Evolutionary conservation across 2,329 filamentous ascomycete species (phyloP), one percentile per base, ranked within the genome.

Genomic region (Aspergillus amoenus): DNA sequence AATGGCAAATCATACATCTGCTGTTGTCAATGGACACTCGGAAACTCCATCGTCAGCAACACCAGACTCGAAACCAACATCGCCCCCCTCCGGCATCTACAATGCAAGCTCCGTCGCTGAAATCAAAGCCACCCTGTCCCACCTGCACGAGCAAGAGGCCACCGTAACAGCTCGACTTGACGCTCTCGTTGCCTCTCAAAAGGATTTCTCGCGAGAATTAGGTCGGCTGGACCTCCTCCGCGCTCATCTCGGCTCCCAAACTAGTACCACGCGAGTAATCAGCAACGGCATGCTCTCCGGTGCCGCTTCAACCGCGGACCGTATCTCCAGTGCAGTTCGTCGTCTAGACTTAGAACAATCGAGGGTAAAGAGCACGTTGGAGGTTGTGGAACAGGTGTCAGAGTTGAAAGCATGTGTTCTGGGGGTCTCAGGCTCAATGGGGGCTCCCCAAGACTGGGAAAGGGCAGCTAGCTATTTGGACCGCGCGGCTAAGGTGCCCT

Each of bases 401-500:
- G 94, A 99, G 80, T 87, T 99, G 63, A 97, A 97, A 77, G 90
- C 94, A 8, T 99, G 94, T 72, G 91, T 97, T 37, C 86, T 97
- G 59, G 94, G 94, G 43, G 93, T 97, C 11, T 88, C 93, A 24
- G 94, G 93, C 17, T 95, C 90, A 58, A 99, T 99, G 94, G 94
- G 93, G 34, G 93, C 93, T 4, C 91, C 94, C 42, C 94, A 99
- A 75, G 94, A 99, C 78, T 99, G 94, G 94, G 94, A 99, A 75
- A 94, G 91, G 3, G 94, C 94, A 3, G 94, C 94, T 2, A 89
- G 84, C 46, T 97, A 97, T 73, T 83, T 99, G 57, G 86, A 89
- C 61, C 85, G 93, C 44, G 93, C 94, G 6, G 87, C 87, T 59
- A 87, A 89, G 64, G 87, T 99, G 12, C 93, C 93, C 0, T 82